Percentiles rank a stretch among this genome's conserved stretches.
Evolutionary conservation across 805 yeast species (phyloP).

Genomic region (Candida andamanensis): DNA sequence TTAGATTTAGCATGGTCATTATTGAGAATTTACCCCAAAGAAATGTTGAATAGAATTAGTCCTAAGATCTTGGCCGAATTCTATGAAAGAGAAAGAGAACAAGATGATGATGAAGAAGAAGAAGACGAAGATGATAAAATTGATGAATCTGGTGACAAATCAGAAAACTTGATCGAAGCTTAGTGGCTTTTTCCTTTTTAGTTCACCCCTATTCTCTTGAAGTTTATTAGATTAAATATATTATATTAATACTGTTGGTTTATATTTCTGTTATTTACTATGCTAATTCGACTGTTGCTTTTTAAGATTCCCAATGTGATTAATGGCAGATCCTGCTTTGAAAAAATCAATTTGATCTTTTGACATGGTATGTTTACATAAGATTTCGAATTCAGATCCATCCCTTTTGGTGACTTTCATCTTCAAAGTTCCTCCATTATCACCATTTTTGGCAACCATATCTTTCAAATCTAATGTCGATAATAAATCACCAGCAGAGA

Average conservation of each 20-base stretch:
- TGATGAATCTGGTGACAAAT: constrained; percentile 14
- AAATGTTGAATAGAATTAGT: constrained; percentile 95
- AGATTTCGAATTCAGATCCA: constrained; percentile 66
- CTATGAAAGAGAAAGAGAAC: constrained; percentile 82
- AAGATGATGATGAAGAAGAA: constrained; percentile 50
- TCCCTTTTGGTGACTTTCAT: constrained; percentile 68
- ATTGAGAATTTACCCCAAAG: constrained; percentile 98
- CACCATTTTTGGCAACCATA: constrained; percentile 73
- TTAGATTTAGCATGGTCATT: constrained; percentile 98
- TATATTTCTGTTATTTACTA: too few relatives aligned
- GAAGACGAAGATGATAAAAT: constrained; percentile 22
- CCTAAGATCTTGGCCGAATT: constrained; percentile 95
- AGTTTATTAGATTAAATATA: not conserved
- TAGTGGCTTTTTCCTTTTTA: constrained; percentile 7
- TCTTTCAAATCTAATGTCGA: constrained; percentile 72
- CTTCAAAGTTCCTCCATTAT: constrained; percentile 78
- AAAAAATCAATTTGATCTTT: constrained; percentile 93
- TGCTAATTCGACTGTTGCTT: constrained; percentile 2
- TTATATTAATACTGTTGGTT: too few relatives aligned
- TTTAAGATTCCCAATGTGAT: constrained; percentile 65
- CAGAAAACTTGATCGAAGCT: constrained; percentile 41
- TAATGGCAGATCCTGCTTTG: constrained; percentile 96
- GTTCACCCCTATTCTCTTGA: constrained; percentile 3
- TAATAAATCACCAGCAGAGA: constrained; percentile 71
- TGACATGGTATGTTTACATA: constrained; percentile 93